Conservation (phyloP, 768 basidiomycete species). For the Collybiopsis luxurians region DNA sequence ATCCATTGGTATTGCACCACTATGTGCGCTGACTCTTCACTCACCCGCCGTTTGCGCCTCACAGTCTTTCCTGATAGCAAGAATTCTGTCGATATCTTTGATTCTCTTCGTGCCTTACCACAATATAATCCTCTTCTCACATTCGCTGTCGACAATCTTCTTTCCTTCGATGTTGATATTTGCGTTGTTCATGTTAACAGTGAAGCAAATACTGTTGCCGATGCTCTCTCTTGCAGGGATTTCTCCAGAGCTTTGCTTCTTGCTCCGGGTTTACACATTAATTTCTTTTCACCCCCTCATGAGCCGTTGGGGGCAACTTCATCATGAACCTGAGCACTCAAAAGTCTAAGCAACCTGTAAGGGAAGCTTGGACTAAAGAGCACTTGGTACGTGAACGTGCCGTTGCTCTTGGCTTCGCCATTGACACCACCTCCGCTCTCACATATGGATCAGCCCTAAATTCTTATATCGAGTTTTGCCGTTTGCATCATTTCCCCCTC, state of each 20-base stretch:
- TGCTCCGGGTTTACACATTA: neutral
- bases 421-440: constrained; percentile 18
- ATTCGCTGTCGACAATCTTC: constrained; percentile 18
- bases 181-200: constrained; percentile 21
- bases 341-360: constrained; percentile 25
- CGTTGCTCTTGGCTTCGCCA: constrained; percentile 18
- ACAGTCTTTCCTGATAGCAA: constrained; percentile 26
- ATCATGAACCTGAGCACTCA: constrained; percentile 15
- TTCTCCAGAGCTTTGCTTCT: neutral
- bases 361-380: constrained; percentile 32
- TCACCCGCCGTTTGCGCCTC: neutral
- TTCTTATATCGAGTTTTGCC: constrained; percentile 30
- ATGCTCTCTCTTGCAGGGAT: constrained; percentile 23
- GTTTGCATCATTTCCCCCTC: constrained; percentile 22
- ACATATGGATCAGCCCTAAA: constrained; percentile 29
- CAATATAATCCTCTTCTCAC: constrained; percentile 24
- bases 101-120: constrained; percentile 17
- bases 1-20: neutral
- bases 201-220: constrained; percentile 21
- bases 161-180: constrained; percentile 14
- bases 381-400: constrained; percentile 24
- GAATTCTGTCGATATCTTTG: constrained; percentile 28
- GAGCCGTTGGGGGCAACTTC: constrained; percentile 24
- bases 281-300: constrained; percentile 22
- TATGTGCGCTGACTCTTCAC: neutral